Percentiles rank a stretch among this genome's conserved stretches.
Evolutionary conservation across 2,329 filamentous ascomycete species (phyloP).

Genomic region (Xylariaceae sp.): DNA sequence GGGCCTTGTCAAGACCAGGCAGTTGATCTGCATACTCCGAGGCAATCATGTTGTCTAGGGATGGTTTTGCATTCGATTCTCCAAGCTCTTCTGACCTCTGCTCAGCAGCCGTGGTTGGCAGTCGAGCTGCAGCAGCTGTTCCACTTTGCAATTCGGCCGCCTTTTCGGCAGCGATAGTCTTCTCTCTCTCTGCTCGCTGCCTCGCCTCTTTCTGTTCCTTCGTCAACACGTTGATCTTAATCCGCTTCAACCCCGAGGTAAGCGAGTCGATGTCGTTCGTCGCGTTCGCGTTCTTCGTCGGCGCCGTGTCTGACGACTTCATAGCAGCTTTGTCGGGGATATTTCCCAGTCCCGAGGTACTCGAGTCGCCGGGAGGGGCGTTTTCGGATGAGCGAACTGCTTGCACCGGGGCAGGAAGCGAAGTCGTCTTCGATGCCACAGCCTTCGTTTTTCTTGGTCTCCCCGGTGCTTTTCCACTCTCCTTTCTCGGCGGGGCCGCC

Average conservation of each 20-base stretch:
- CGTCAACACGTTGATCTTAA: conserved; percentile 55
- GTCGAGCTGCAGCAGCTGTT: not conserved
- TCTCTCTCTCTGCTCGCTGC: conserved; percentile 25
- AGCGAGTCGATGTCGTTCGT: conserved; percentile 46
- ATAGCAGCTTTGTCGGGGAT: too few species aligned
- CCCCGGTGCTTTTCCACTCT: conserved; percentile 26
- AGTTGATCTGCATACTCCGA: not conserved
- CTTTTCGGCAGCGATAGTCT: conserved; percentile 4
- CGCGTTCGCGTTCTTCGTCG: too few species aligned
- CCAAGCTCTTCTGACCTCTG: not conserved
- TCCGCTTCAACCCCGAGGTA: conserved; percentile 52
- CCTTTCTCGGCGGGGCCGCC: conserved; percentile 35
- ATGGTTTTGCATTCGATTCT: not conserved
- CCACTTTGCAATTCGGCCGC: too few species aligned
- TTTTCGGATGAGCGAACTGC: too few species aligned
- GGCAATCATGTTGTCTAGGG: too few species aligned
- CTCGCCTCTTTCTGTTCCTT: conserved; percentile 50
- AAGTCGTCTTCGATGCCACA: conserved; percentile 2
- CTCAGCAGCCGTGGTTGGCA: not conserved
- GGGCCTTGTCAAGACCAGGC: not conserved
- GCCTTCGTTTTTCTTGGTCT: conserved; percentile 29
- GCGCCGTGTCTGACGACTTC: too few species aligned
- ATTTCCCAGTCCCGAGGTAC: too few species aligned
- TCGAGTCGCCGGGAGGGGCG: too few species aligned
- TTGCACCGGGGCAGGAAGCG: too few species aligned